Base-by-base conservation (phyloP, 2,329 filamentous ascomycete genomes). In the Aspergillus piperis region DNA sequence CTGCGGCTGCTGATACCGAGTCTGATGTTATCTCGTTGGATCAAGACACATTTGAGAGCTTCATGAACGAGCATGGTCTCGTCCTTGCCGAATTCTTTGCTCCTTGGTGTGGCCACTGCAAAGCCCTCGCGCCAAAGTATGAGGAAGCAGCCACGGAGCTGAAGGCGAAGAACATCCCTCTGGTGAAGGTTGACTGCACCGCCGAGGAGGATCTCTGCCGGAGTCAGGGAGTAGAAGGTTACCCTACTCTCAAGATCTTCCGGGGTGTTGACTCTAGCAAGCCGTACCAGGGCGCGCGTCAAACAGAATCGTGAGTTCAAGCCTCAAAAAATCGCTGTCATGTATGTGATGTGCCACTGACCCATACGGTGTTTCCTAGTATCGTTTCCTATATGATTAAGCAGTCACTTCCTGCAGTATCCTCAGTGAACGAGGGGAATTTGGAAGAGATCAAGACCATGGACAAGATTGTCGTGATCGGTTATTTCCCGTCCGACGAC, bases 161-260 rank as follows among this genome's bases (percentile, higher is more conserved):
- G 57, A 81, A 82, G 67, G 72, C 74, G 62, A 82, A 82, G 71
- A 73, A 81, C 54, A 82, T 83, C 36, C 69, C 78, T 11, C 64
- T 82, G 44, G 79, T 77, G 61, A 82, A 82, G 70, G 74, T 83
- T 53, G 94, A 97, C 84, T 98, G 95, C 86, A 98, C 94, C 74
- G 92, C 90, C 77, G 91, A 99, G 84, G 82, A 88, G 65, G 92
- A 96, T 36, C 89, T 99, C 68, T 99, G 95, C 87, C 86, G 92
- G 79, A 83, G 86, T 70, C 91, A 90, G 73, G 93, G 91, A 64
- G 93, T 99, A 47, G 92, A 98, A 84, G 95, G 95, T 67, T 99
- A 99, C 85, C 95, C 95, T 64, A 99, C 95, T 68, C 87, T 99
- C 76, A 99, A 98, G 88, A 87, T 99, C 81, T 99, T 99, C 92